Percentiles rank a stretch among this genome's conserved stretches.
Conservation (phyloP, 768 basidiomycete genomes). For the Podaxis mareebaensis region DNA sequence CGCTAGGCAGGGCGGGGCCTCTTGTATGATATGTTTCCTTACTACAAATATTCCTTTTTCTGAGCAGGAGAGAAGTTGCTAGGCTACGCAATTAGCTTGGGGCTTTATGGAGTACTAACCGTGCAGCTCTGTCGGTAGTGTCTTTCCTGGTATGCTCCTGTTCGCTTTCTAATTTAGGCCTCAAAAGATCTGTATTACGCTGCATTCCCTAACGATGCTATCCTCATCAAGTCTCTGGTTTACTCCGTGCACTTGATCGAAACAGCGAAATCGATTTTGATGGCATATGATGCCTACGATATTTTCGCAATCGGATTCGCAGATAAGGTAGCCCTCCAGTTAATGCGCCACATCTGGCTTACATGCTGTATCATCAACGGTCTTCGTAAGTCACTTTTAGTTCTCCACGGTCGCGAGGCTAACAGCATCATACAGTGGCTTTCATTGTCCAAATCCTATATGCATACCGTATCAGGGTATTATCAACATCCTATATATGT, state of each 20-base stretch:
- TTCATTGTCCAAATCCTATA: constrained; percentile 29
- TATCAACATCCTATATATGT: constrained; percentile 19
- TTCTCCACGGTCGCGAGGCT: not conserved
- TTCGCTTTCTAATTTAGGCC: not conserved
- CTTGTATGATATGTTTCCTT: not conserved
- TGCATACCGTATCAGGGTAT: constrained; percentile 28
- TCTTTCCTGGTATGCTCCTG: not conserved
- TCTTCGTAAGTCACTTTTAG: not conserved
- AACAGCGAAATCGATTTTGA: not conserved
- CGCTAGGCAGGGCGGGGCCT: not conserved
- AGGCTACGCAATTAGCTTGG: not conserved
- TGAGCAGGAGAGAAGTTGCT: not conserved
- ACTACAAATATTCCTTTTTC: not conserved
- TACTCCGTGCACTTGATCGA: constrained; percentile 11
- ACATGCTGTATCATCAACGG: not conserved
- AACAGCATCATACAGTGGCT: constrained; percentile 18
- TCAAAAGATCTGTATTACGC: constrained; percentile 13
- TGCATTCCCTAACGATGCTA: constrained; percentile 12
- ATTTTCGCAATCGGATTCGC: not conserved
- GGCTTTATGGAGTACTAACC: not conserved
- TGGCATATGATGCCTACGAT: constrained; percentile 2
- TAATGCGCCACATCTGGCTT: not conserved
- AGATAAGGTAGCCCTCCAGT: not conserved
- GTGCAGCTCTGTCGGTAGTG: not conserved
- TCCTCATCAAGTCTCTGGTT: constrained; percentile 3